These are phyloP conservation scores for Phytopythium chamaehyphon DNA, from an alignment of 352 stramenopile species.

Conservation along the genomic window DNA sequence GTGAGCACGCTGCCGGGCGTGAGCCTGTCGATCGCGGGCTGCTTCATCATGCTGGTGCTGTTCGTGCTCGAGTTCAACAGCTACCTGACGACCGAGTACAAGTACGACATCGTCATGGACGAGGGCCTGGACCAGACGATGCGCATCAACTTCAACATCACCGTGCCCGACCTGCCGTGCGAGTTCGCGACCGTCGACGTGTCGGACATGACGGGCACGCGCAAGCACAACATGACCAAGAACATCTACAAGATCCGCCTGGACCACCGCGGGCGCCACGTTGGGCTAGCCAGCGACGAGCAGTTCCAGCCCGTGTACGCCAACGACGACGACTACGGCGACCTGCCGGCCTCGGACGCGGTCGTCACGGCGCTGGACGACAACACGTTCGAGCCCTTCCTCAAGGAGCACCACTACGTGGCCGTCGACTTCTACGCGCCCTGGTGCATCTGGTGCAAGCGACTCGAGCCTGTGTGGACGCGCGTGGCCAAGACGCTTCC, in stretches of 20 bases:
- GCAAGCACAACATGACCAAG: slow-evolving; percentile 97
- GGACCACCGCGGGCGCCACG: slow-evolving; percentile 78
- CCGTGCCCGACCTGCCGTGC: slow-evolving; percentile 95
- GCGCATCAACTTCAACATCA: slow-evolving; percentile 99
- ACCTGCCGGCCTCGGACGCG: slow-evolving; percentile 73
- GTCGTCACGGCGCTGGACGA: slow-evolving; percentile 74
- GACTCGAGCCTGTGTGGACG: slow-evolving; percentile 95
- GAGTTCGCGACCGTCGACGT: slow-evolving; percentile 97
- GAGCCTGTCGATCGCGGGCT: slow-evolving; percentile 76
- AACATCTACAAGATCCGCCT: slow-evolving; percentile 97
- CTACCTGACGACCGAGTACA: slow-evolving; percentile 83
- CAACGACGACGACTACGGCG: slow-evolving; percentile 60
- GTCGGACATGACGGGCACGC: slow-evolving; percentile 95
- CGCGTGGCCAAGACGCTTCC: slow-evolving; percentile 90
- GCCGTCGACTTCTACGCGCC: slow-evolving; percentile 97
- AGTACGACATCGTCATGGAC: slow-evolving; percentile 90
- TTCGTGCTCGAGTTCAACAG: slow-evolving; percentile 90
- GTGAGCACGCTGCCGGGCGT: slow-evolving; percentile 83
- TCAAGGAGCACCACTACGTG: slow-evolving; percentile 93
- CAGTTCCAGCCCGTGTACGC: slow-evolving; percentile 70
- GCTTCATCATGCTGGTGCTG: slow-evolving; percentile 88
- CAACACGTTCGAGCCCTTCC: slow-evolving; percentile 89
- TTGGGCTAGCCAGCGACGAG: slow-evolving; percentile 88
- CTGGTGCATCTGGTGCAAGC: slow-evolving; percentile 97
- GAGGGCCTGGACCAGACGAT: slow-evolving; percentile 80